Conservation (phyloP, 345 rosid genomes). For the Laguncularia racemosa region DNA sequence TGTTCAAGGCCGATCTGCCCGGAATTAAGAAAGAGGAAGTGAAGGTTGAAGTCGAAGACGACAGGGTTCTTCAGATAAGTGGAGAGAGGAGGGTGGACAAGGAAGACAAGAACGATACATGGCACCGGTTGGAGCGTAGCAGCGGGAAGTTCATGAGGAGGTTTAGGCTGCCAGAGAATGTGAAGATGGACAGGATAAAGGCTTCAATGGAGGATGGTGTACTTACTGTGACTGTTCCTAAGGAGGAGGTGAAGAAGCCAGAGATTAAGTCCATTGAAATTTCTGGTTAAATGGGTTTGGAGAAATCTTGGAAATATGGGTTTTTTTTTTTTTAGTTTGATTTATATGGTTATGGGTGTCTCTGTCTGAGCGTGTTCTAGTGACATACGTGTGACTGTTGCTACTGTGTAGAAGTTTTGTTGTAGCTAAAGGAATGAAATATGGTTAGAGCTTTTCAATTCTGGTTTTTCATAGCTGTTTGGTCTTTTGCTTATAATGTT, state of each 20-base stretch:
- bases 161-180: constrained; percentile 7
- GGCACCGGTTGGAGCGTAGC: constrained; percentile 19
- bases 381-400: too few relatives aligned
- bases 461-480: too few relatives aligned
- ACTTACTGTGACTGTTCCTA: constrained; percentile 7
- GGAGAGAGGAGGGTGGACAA: constrained; percentile 11
- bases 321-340: not conserved
- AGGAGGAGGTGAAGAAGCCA: not conserved
- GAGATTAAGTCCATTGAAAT: not conserved
- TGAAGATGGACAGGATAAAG: constrained; percentile 5
- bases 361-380: too few relatives aligned
- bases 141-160: constrained; percentile 12
- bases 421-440: too few relatives aligned
- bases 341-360: too few relatives aligned
- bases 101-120: constrained; percentile 17
- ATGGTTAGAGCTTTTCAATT: too few relatives aligned
- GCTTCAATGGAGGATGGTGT: constrained; percentile 16
- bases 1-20: constrained; percentile 8
- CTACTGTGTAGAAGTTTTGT: too few relatives aligned
- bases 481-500: too few relatives aligned
- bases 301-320: too few relatives aligned
- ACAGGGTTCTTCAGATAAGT: constrained; percentile 9
- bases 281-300: not conserved
- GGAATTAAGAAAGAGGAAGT: constrained; percentile 12
- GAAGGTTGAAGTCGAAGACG: constrained; percentile 11